Percentiles rank a stretch among this genome's conserved stretches.
phyloP scores from a whole-genome alignment of 2,329 filamentous ascomycete genomes.

The Pseudocercospora pini-densiflorae region DNA sequence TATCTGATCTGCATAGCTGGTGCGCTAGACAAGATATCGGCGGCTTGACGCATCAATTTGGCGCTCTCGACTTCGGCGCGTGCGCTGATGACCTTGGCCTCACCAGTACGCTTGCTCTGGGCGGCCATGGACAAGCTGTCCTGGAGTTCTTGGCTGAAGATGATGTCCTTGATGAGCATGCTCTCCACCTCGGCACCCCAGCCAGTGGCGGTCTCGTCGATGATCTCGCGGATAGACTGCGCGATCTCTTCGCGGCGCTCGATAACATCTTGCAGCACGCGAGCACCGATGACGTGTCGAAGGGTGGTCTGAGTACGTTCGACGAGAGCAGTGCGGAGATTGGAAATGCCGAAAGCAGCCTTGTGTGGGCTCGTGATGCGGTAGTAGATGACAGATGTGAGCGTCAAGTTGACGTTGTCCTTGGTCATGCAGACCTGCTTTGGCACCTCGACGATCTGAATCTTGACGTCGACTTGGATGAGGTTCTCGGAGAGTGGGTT shows the following conservation, averaged over 20 bases:
- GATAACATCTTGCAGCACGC: conserved; percentile 96
- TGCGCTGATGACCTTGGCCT: conserved; percentile 97
- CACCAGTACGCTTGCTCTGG: conserved; percentile 97
- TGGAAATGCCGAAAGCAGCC: conserved; percentile 93
- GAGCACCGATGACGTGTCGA: conserved; percentile 92
- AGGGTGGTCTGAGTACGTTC: conserved; percentile 98
- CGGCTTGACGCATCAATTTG: conserved; percentile 88
- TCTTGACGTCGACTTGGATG: conserved; percentile 96
- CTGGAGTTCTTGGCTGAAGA: conserved; percentile 94
- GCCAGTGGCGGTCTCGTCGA: conserved; percentile 89
- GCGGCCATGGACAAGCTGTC: conserved; percentile 98
- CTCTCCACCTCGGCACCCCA: conserved; percentile 98
- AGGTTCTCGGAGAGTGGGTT: conserved; percentile 92
- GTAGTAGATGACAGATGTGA: conserved; percentile 99
- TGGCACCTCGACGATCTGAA: conserved; percentile 96
- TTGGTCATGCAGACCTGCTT: conserved; percentile 99
- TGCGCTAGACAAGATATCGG: conserved; percentile 87
- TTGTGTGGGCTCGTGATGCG: conserved; percentile 95
- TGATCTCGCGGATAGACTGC: conserved; percentile 93
- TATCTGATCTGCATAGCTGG: conserved; percentile 99
- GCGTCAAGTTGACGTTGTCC: conserved; percentile 92
- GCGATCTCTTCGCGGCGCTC: conserved; percentile 98
- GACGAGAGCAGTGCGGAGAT: conserved; percentile 92
- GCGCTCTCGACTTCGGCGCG: conserved; percentile 95
- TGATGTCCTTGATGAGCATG: conserved; percentile 99